phyloP scores from a whole-genome alignment of 257 asterid species.

The Solanum sejunctum region DNA sequence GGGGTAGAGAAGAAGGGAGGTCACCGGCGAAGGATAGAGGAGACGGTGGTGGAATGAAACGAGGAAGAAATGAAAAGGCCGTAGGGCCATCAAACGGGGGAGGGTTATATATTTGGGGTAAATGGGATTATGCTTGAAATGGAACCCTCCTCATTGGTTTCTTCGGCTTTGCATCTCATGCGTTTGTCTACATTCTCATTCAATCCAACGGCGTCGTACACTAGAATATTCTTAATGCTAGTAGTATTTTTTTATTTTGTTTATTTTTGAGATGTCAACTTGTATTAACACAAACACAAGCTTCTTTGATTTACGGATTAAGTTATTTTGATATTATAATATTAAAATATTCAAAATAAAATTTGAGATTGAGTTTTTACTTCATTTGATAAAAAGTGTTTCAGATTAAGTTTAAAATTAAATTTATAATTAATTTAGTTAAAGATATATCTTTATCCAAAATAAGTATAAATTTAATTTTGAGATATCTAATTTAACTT shows the following conservation, averaged over 20 bases:
- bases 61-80: constrained; percentile 63
- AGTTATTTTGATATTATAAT: background rate
- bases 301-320: background rate
- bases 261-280: no score
- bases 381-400: background rate
- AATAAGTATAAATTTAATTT: background rate
- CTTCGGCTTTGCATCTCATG: background rate
- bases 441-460: no score
- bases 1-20: background rate
- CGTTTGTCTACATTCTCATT: background rate
- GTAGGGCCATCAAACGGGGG: constrained; percentile 65
- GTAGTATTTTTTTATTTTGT: background rate
- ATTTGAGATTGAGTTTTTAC: background rate
- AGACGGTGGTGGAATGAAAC: constrained; percentile 22
- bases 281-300: no score
- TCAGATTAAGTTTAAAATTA: no score
- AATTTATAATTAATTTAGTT: no score
- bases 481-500: background rate
- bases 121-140: background rate
- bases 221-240: background rate
- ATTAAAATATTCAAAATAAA: background rate
- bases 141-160: background rate
- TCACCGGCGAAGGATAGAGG: background rate
- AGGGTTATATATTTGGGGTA: constrained; percentile 17
- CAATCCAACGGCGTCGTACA: background rate